A percentile compares a stretch with the other conserved stretches of the same genome.
Conservation (phyloP, 371 early-diverging fungal genomes). For the Mortierella sp. region DNA sequence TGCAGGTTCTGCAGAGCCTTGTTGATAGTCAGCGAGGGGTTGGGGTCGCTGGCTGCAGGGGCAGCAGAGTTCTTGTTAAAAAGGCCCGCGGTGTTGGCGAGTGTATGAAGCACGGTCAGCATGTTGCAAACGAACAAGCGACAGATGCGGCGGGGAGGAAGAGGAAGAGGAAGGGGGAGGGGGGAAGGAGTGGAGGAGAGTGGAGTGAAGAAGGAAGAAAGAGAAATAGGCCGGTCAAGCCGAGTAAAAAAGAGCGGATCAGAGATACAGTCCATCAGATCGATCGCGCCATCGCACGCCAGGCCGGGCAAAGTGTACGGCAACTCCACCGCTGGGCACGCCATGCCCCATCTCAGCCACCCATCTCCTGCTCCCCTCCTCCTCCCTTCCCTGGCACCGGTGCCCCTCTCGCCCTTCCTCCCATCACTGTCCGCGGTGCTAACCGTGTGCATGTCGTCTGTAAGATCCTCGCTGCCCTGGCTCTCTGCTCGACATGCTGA, state of each 20-base stretch:
- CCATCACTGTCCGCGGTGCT: no score
- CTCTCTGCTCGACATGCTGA: no score
- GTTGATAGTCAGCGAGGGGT: constrained; percentile 37
- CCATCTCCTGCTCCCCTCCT: not conserved
- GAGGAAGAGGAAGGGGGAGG: constrained; percentile 1
- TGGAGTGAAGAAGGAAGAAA: not conserved
- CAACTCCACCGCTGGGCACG: no score
- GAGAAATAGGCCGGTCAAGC: not conserved
- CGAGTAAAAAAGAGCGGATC: not conserved
- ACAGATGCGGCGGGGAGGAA: constrained; percentile 3
- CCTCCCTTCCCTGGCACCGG: no score
- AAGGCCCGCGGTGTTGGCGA: constrained; percentile 50
- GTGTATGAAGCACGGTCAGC: constrained; percentile 50
- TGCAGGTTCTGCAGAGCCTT: constrained; percentile 45
- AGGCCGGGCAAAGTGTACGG: not conserved
- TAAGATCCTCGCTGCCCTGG: no score
- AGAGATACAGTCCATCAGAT: not conserved
- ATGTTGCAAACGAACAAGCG: constrained; percentile 12
- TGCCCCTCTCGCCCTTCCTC: no score
- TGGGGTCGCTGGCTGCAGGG: constrained; percentile 3
- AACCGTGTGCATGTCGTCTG: no score
- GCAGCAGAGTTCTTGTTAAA: constrained; percentile 20
- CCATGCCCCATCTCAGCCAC: constrained; percentile 5
- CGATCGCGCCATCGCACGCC: constrained; percentile 33
- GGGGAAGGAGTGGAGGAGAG: not conserved